Percentiles rank a stretch among this genome's conserved stretches.
Conservation (phyloP, 2,329 filamentous ascomycete genomes). For the Fusarium avenaceum region DNA sequence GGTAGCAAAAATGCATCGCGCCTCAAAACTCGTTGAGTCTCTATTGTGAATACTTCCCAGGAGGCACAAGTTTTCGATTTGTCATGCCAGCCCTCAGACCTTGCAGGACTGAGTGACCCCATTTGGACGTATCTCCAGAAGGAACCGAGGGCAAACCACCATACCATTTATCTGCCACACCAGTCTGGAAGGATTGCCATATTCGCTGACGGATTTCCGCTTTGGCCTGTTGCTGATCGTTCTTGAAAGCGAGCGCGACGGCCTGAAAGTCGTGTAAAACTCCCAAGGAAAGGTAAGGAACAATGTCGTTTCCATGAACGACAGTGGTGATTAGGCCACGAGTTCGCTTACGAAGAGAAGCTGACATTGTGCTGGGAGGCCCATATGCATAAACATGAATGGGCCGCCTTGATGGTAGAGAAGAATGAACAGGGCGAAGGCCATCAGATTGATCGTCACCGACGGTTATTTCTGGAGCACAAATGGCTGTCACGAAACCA, state of each 20-base stretch:
- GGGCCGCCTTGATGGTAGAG: constrained; percentile 75
- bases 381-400: constrained; percentile 87
- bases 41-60: constrained; percentile 82
- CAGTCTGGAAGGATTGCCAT: constrained; percentile 74
- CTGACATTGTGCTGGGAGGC: constrained; percentile 78
- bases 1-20: constrained; percentile 71
- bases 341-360: constrained; percentile 76
- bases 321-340: constrained; percentile 81
- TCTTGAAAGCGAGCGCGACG: constrained; percentile 78
- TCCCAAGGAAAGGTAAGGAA: constrained; percentile 80
- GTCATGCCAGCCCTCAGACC: constrained; percentile 76
- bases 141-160: constrained; percentile 55
- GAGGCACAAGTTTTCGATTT: constrained; percentile 77
- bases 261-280: constrained; percentile 81
- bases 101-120: constrained; percentile 77
- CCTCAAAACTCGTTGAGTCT: constrained; percentile 75
- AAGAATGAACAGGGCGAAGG: constrained; percentile 55
- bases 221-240: constrained; percentile 76
- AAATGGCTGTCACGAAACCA: constrained; percentile 73
- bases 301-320: constrained; percentile 79
- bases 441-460: constrained; percentile 50
- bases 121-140: constrained; percentile 72
- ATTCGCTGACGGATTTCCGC: constrained; percentile 75
- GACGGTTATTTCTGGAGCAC: constrained; percentile 60
- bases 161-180: constrained; percentile 73